Base-by-base conservation (phyloP, 148 eudicot genomes). In the Spergularia bocconei region DNA sequence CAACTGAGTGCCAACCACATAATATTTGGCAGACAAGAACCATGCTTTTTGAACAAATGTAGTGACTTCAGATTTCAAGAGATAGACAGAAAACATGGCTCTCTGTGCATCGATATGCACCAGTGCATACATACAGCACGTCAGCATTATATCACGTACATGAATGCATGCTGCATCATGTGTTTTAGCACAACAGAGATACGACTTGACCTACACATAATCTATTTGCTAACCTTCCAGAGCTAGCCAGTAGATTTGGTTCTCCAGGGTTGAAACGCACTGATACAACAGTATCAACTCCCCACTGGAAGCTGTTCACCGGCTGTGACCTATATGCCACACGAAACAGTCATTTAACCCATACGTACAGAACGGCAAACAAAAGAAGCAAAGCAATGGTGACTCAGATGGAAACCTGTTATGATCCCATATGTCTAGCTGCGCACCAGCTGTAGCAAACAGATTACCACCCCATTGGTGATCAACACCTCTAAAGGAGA, bases 391-490 rank as follows among this genome's bases (percentile, higher is more conserved):
- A 13, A 47, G 20, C 71, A 12, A 39, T 20, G 77, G 64, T 29
- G 38, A 29, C 7, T 7, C 29, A 51, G 57, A 57, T 48, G 38
- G 36, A 73, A 79, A 94, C 98, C 97, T 92, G 84, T 89, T 90
- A 76, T 90, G 96, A 83, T 95, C 90, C 98, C 98, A 95, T 78
- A 95, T 87, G 79, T 92, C 97, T 53, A 95, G 87, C 84, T 88
- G 97, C 78, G 98, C 96, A 78, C 98, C 98, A 65, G 92, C 97
- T 8, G 98, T 95, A 57, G 98, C 98, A 89, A 95, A 95, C 61
- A 87, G 87, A 67, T 85, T 79, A 73, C 97, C 92, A 63, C 87
- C 86, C 93, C 90, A 89, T 76, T 95, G 96, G 83, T 95, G 98
- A 86, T 95, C 98, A 83, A 89, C 91, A 76, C 87, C 92, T 90